These are phyloP conservation scores for Asparagopsis taxiformis DNA, from an alignment of 31 red algal species.

Conservation along the genomic window DNA sequence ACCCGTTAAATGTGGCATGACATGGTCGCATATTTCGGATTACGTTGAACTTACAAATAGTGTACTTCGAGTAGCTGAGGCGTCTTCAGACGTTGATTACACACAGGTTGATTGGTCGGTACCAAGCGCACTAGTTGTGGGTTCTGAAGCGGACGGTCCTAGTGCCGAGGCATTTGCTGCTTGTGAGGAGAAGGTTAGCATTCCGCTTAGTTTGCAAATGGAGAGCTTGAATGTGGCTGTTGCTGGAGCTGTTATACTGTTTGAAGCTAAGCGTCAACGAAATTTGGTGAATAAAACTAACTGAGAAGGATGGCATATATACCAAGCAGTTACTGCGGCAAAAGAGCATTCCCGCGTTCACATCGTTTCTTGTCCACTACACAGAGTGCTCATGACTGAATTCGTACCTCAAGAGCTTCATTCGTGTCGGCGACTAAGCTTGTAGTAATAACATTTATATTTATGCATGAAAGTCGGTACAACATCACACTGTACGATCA, in stretches of 20 bases:
- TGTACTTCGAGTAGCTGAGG: constrained; percentile 28
- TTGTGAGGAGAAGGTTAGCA: constrained; percentile 34
- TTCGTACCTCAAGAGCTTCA: no score
- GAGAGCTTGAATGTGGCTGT: constrained; percentile 95
- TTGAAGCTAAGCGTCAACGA: constrained; percentile 87
- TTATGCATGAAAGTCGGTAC: no score
- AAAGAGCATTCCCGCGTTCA: no score
- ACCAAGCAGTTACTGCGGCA: no score
- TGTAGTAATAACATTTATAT: no score
- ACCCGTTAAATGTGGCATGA: constrained; percentile 36
- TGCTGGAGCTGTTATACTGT: constrained; percentile 85
- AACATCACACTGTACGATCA: no score
- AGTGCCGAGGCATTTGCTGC: constrained; percentile 40
- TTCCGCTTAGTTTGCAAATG: constrained; percentile 62
- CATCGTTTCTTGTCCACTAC: no score
- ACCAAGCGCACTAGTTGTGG: constrained; percentile 72
- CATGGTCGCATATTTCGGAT: constrained; percentile 27
- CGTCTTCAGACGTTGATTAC: constrained; percentile 23
- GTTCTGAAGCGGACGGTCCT: constrained; percentile 79
- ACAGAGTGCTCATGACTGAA: no score
- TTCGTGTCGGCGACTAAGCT: no score
- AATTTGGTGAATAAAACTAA: no score
- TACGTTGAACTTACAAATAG: constrained; percentile 22
- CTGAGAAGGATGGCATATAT: no score
- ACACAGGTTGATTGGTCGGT: constrained; percentile 42